Base-by-base conservation (phyloP, 2,329 filamentous ascomycete genomes). In the Aspergillus chevalieri region DNA sequence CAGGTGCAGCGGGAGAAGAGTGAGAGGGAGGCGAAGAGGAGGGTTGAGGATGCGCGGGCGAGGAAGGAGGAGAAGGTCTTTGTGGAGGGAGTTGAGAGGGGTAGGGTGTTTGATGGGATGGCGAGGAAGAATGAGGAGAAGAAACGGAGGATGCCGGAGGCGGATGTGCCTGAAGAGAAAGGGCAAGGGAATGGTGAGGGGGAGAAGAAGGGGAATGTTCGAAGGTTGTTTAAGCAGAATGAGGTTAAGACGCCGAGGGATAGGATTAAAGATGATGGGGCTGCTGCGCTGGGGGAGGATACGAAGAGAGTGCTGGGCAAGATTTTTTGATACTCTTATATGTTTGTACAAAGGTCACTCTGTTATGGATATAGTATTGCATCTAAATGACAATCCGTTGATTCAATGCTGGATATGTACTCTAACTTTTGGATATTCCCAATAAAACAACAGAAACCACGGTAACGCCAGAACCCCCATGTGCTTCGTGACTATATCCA, bases 61-160 rank as follows among this genome's bases (percentile, higher is more conserved):
- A 60, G 65, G 34, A 72, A 69, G 55, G 73, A 74, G 57, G 70
- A 73, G 48, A 74, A 73, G 60, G 58, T 65, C 24, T 74, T 73
- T 49, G 47, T 75, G 39, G 61, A 65, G 36, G 72, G 72, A 24
- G 71, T 74, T 28, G 68, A 72, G 60, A 60, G 57, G 48, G 68
- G 67, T 2, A 69, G 68, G 49, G 66, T 72, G 51, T 47, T 68
- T 19, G 67, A 73, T 55, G 72, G 72, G 4, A 75, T 75, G 44
- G 65, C 62, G 56, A 73, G 61, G 60, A 74, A 74, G 63, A 70
- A 66, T 47, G 68, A 68, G 50, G 65, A 68, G 52, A 72, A 69
- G 58, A 60, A 55, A 54, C 69, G 66, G 57, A 60, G 54, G 48
- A 63, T 12, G 38, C 38, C 17, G 17, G 15, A 19, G 19, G 15